Base-by-base conservation (phyloP, 176 grass and related monocot species). In the Eragrostis curvula region DNA sequence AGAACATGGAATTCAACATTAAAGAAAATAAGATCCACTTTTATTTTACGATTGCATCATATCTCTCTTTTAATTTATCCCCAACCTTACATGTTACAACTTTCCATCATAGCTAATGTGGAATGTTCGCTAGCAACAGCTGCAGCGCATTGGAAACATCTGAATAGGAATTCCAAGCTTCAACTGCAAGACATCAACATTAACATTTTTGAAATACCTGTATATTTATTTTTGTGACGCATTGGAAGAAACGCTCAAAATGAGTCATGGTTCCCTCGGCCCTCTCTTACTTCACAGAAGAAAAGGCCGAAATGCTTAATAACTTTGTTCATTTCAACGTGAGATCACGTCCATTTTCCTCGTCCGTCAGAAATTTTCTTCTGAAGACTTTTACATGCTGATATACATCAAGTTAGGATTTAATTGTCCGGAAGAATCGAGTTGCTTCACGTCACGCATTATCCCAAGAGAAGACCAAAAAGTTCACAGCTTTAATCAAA, bases 291-390 rank as follows among this genome's bases (percentile, higher is more conserved):
- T 7, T 15, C 28, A 17, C 3, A 7, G 6, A 7, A 44, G 13
- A 70, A 70, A 36, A 73, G 14, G 20, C 40, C 20, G 3, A 55
- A 36, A 53, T 21, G 27, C 15, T 39, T 32, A 65, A 18, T 3
- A 24, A 3, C 12, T 10, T 25, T 21, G 2, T 73, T 21, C n/a
- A n/a, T n/a, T n/a, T n/a, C 48, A 74, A 74, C 71, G 71, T 40
- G 71, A 74, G 17, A 40, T 41, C 71, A 74, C 50, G 71, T 56
- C 50, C 71, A 56, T 40, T 68, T 43, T 40, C 30, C 5, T n/a
- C 16, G 20, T 25, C 18, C 29, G 29, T 20, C 1, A 3, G 70
- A 20, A 73, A 73, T 27, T 32, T 73, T 32, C 70, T 32, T 32
- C 2, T 25, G 56, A n/a, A 8, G 56, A 59, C 56, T 47, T 2